Base-by-base conservation (phyloP, 129 eudicot genomes). In the Centrapalus pauciflorus region DNA sequence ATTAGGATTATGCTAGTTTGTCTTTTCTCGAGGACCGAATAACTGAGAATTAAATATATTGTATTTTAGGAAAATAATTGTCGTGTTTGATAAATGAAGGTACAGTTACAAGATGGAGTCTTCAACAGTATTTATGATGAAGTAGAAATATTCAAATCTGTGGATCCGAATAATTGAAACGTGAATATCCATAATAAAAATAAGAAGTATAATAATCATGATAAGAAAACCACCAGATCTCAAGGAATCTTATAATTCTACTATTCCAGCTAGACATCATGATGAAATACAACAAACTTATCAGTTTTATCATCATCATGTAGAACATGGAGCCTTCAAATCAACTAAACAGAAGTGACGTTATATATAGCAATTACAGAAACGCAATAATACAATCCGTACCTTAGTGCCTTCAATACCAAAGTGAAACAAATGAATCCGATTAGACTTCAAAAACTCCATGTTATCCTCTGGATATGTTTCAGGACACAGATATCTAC, bases 401-500 rank as follows among this genome's bases (percentile, higher is more conserved):
- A 89, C 96, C 80, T 89, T 89, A 29, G 77, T 66, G 59, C 90
- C 90, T 38, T 92, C 88, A 11, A 92, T 92, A 33, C 95, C 98
- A 58, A 92, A 92, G 61, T 92, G 98, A 65, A 78, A 85, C 54
- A 92, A 82, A 67, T 55, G 81, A 74, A 92, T 88, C 73, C 87
- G 90, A 66, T 92, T 92, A 32, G 84, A 49, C 92, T 85, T 79
- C 43, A 92, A 66, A 74, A 92, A 85, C 84, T 92, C 88, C 58
- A 85, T 7, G 55, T 88, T 88, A 11, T 86, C 77, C 40, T 85
- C 96, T 17, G 96, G 96, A 71, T 91, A 91, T 8, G 88, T 74
- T 73, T 91, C 98, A n/a, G 89, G 95, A 69, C 98, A 91, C 72
- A 91, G 37, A 68, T 77, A 91, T 73, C 98, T 88, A 51, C 14